Evolutionary conservation across 495 filamentous ascomycete species (phyloP), one percentile per base, ranked within the genome.

Genomic region (Durotheca rogersii): DNA sequence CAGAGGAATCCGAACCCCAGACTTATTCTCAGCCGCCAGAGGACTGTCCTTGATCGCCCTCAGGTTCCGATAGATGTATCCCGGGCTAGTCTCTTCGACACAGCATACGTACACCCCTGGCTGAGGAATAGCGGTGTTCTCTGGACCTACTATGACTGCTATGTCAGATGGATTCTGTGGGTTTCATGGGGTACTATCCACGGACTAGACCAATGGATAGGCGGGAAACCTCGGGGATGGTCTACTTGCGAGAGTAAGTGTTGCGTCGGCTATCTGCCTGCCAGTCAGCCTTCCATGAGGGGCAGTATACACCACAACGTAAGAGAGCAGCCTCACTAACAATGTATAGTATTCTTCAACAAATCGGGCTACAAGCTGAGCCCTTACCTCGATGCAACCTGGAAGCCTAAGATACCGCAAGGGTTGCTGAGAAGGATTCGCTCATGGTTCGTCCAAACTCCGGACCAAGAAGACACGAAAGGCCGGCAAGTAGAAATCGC

Each of bases 71-170:
- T 72, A 1, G 73, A 77, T 49, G 68, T 65, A 7, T 60, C 65
- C 15, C 67, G 69, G 17, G 71, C 71, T 6, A 69, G 65, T 35
- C 54, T 77, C n/a, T 75, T 77, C 47, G 74, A 77, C 47, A 74
- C 72, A 0, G 61, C 72, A 4, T 77, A 77, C 42, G 71, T 77
- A 9, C 74, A 77, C 41, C 72, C 66, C 4, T 55, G 68, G 23
- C 60, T 76, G 0, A 53, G 56, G 44, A 53, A 57, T 19, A 51
- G 47, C 17, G 47, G 27, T 15, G 14, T 56, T 7, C 34, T 64
- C 29, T 64, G 60, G 60, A 45, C 27, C 7, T 60, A 57, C 45
- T 64, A 64, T 16, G 51, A 64, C 33, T 56, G 36, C 31, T 56
- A 52, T 10, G 46, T 60, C 11, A 31, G 48, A 27, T 53, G 39